These are phyloP conservation scores for Elsinoe necatrix DNA, from an alignment of 2,329 filamentous ascomycete species.

Conservation along the genomic window DNA sequence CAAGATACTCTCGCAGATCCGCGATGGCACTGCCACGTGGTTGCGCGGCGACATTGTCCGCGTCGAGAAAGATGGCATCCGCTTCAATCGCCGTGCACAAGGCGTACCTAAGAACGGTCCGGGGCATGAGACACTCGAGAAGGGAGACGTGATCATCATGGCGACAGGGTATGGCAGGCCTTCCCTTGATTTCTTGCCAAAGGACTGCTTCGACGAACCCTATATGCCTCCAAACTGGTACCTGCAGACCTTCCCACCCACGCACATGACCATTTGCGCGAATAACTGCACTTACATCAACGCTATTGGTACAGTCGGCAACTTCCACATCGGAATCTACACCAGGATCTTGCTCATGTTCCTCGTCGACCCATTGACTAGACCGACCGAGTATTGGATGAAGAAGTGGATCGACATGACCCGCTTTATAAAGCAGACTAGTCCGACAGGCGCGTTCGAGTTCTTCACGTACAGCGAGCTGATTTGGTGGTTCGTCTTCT, in stretches of 20 bases:
- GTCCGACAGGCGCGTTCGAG: constrained; percentile 70
- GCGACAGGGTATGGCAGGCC: constrained; percentile 76
- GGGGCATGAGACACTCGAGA: constrained; percentile 56
- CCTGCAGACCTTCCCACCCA: constrained; percentile 73
- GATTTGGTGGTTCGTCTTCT: constrained; percentile 74
- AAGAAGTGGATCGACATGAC: constrained; percentile 82
- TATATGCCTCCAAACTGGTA: constrained; percentile 83
- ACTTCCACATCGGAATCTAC: constrained; percentile 87
- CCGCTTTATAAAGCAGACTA: constrained; percentile 56
- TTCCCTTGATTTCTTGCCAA: constrained; percentile 62
- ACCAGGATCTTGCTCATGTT: constrained; percentile 82
- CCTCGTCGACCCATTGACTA: constrained; percentile 65
- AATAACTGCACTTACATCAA: constrained; percentile 80
- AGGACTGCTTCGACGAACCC: constrained; percentile 61
- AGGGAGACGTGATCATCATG: constrained; percentile 71
- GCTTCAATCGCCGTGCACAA: constrained; percentile 61
- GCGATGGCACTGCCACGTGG: constrained; percentile 65
- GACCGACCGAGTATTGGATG: constrained; percentile 67
- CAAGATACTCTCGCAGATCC: constrained; percentile 67
- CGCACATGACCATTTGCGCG: constrained; percentile 63
- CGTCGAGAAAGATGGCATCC: constrained; percentile 55
- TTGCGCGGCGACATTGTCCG: constrained; percentile 71
- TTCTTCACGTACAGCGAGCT: constrained; percentile 85
- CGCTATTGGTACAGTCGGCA: constrained; percentile 72
- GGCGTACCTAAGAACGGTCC: constrained; percentile 70